Conservation (phyloP, 1,139 yeast species). For the Pichia sp. region DNA sequence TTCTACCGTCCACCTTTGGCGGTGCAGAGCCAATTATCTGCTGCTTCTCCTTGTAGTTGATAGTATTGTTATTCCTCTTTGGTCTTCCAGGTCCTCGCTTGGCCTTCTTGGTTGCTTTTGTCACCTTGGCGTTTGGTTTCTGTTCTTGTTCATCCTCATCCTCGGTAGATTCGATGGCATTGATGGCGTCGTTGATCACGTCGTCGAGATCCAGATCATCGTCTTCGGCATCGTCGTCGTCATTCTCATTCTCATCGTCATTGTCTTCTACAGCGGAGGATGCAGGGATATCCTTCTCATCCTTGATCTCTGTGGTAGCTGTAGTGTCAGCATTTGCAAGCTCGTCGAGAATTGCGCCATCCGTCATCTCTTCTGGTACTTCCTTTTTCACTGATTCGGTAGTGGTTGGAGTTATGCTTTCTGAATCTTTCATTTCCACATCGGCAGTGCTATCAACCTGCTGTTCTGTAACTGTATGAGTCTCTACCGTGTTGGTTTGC, state of each 20-base stretch:
- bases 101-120: neutral
- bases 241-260: neutral
- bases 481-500: too few relatives aligned
- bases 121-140: neutral
- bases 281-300: too few relatives aligned
- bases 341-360: too few relatives aligned
- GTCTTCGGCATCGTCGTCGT: constrained; percentile 1
- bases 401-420: neutral
- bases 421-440: too few relatives aligned
- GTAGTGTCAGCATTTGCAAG: too few relatives aligned
- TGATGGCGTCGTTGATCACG: neutral
- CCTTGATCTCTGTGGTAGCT: too few relatives aligned
- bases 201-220: constrained; percentile 2
- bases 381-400: neutral
- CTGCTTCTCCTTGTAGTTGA: constrained; percentile 28
- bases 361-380: too few relatives aligned
- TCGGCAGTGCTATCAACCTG: neutral
- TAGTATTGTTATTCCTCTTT: constrained; percentile 24
- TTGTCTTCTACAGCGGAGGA: neutral
- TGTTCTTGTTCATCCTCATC: neutral
- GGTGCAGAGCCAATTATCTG: too few relatives aligned
- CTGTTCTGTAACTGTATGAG: neutral
- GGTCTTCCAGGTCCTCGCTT: constrained; percentile 17
- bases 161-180: neutral
- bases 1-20: constrained; percentile 1